Evolutionary conservation across 371 early-diverging fungal species (phyloP), one percentile per base, ranked within the genome.

Genomic region (Apophysomyces ossiformis): DNA sequence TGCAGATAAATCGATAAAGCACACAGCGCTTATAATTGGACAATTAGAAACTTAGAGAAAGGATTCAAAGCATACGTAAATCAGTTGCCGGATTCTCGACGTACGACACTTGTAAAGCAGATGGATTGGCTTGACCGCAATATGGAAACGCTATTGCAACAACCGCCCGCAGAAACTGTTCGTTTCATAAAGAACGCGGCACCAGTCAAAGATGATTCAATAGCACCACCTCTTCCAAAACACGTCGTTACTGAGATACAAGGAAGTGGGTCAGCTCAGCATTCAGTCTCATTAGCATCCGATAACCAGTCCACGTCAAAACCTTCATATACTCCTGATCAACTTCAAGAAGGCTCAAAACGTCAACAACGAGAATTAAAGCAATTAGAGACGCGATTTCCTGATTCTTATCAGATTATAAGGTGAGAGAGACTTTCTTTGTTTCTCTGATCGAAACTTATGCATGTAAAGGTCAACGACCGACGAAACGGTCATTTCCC

Each of bases 111-210:
- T 2, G 78, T 87, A 15, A 71, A 76, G 13, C 85, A 87, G 44
- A 76, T 87, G 70, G 76, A 75, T 41, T 87, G 88, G 88, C 69
- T 87, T 4, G 88, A 87, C 67, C 70, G 77, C 54, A 84, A 86
- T 32, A 76, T 87, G 79, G 88, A 87, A 39, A 68, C 62, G 1
- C 58, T 87, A 9, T 67, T 87, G 16, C 86, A 85, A 61, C 80
- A 84, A 50, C 78, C 83, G n/a, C 85, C 88, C 7, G 85, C 82
- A 0, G 70, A 82, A 1, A 86, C 86, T 0, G 79, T 86, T 12
- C 78, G 86, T 7, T 87, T 87, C 57, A 71, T 87, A 1, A 69
- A 79, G 7, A 60, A 75, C 15, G 45, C 63, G 13, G 60, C 47
- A 41, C 12, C 44, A 43, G 15, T 21, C 54, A 35, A n/a, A 21